Evolutionary conservation across 805 yeast species (phyloP).

Genomic region (Sugiyamaella mastotermitis): DNA sequence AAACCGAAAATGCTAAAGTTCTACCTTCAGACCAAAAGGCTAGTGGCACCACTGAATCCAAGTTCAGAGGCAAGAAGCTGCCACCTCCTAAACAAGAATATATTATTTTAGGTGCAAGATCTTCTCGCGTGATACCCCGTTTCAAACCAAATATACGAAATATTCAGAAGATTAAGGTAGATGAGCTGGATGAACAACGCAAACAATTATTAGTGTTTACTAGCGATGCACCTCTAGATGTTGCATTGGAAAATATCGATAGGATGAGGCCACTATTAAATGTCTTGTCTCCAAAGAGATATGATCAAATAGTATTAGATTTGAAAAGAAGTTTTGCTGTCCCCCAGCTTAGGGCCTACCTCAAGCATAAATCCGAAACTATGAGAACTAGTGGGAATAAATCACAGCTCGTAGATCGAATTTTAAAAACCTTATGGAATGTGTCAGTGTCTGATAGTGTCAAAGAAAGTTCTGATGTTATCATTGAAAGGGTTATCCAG

Average conservation of each 20-base stretch:
- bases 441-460: conserved; percentile 22
- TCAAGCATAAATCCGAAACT: conserved; percentile 4
- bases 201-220: conserved; percentile 17
- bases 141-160: conserved; percentile 5
- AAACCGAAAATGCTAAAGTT: no score
- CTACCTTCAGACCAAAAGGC: no score
- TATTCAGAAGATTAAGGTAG: conserved; percentile 8
- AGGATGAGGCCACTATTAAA: conserved; percentile 15
- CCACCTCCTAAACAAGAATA: conserved; percentile 12
- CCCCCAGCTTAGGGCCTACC: conserved; percentile 22
- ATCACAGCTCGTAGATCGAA: conserved; percentile 24
- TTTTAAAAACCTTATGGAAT: conserved; percentile 35
- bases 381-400: conserved; percentile 11
- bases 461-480: conserved; percentile 30
- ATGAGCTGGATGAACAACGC: conserved; percentile 17
- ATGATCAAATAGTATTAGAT: conserved; percentile 21
- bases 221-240: conserved; percentile 12
- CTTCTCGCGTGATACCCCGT: conserved; percentile 17
- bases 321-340: conserved; percentile 24
- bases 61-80: conserved; percentile 6
- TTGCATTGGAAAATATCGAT: conserved; percentile 14
- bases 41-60: no score
- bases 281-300: conserved; percentile 20
- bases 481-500: conserved; percentile 30
- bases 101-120: conserved; percentile 20